Conservation (phyloP, 2,329 filamentous ascomycete species). For the Epichloe hybrida region DNA sequence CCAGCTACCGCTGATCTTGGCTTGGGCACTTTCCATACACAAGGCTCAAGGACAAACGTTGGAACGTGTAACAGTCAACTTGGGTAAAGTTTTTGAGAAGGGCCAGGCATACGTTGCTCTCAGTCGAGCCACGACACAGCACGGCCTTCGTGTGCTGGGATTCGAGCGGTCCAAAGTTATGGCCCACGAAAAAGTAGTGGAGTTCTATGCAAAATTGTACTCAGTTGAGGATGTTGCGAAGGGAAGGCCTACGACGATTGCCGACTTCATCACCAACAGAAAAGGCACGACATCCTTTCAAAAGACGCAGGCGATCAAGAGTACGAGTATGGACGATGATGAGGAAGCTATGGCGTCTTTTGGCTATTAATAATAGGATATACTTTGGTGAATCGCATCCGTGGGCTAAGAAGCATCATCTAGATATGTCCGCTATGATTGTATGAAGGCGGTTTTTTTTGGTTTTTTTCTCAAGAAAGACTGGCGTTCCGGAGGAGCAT, state of each 20-base stretch:
- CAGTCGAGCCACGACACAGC: conserved; percentile 78
- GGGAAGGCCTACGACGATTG: conserved; percentile 36
- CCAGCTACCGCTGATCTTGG: conserved; percentile 78
- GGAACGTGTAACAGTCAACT: conserved; percentile 85
- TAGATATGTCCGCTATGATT: background rate
- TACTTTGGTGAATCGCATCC: background rate
- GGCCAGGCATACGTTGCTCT: conserved; percentile 95
- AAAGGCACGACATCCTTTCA: conserved; percentile 14
- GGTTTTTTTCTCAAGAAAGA: background rate
- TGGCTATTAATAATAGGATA: conserved; percentile 19
- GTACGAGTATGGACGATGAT: conserved; percentile 32
- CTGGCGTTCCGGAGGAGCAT: background rate
- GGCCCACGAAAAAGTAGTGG: conserved; percentile 76
- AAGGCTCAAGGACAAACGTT: conserved; percentile 95
- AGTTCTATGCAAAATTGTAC: conserved; percentile 74
- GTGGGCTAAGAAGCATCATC: background rate
- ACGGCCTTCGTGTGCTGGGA: conserved; percentile 72
- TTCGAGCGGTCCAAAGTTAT: conserved; percentile 89
- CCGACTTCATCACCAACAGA: conserved; percentile 25
- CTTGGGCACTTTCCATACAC: conserved; percentile 95
- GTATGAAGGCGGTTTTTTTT: background rate
- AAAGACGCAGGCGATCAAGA: conserved; percentile 8
- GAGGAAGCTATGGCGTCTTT: conserved; percentile 35
- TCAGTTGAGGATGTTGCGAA: conserved; percentile 36
- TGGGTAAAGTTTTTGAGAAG: conserved; percentile 88